Evolutionary conservation across 768 basidiomycete species (phyloP).

Genomic region (Pleurotus platypus): DNA sequence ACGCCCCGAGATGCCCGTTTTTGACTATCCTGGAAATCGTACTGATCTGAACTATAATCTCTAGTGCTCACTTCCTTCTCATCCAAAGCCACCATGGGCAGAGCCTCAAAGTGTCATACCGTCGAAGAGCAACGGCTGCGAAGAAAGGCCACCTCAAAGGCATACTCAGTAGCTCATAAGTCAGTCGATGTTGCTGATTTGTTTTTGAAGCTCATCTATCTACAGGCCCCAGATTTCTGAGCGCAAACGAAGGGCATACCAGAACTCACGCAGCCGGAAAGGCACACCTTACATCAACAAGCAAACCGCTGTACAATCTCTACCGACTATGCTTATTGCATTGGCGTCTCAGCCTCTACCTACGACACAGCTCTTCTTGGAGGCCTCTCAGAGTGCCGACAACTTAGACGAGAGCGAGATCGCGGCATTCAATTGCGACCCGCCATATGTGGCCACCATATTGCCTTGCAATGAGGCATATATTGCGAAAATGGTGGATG

Average conservation of each 20-base stretch:
- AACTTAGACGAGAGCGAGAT: constrained; percentile 6
- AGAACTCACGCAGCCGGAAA: not conserved
- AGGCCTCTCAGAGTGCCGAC: constrained; percentile 2
- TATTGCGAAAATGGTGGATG: not conserved
- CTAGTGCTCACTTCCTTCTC: not conserved
- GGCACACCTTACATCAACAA: not conserved
- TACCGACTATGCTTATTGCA: not conserved
- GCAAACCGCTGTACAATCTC: not conserved
- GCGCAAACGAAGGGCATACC: not conserved
- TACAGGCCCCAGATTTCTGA: not conserved
- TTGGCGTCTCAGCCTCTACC: not conserved
- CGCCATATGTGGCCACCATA: not conserved
- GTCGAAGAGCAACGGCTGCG: not conserved
- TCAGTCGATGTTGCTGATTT: not conserved
- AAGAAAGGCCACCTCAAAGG: not conserved
- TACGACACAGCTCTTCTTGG: not conserved
- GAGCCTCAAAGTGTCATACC: not conserved
- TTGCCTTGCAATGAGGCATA: not conserved
- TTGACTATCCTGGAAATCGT: no score
- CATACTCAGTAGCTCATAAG: not conserved
- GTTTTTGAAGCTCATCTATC: not conserved
- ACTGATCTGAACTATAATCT: no score
- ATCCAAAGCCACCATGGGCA: not conserved
- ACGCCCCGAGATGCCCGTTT: no score
- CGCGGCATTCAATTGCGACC: not conserved